These are phyloP conservation scores for Cryptococcus depauperatus DNA, from an alignment of 1,284 basidiomycete genomes.

Conservation along the genomic window DNA sequence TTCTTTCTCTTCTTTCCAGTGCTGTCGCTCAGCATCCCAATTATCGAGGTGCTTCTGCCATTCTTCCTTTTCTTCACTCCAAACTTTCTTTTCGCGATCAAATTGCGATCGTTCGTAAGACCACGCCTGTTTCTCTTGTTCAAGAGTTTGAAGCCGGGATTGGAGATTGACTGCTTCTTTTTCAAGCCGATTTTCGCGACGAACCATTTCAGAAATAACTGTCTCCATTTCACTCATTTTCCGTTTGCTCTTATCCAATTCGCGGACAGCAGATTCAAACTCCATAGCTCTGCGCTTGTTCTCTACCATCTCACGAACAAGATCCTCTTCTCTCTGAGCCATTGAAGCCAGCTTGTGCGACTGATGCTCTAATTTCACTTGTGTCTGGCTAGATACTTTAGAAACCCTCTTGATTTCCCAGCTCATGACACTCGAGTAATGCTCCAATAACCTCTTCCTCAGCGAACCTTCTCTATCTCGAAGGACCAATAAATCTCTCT, in stretches of 20 bases:
- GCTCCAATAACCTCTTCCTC: slow-evolving; percentile 42
- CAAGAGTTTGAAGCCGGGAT: slow-evolving; percentile 45
- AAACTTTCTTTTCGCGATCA: slow-evolving; percentile 14
- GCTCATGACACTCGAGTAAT: slow-evolving; percentile 45
- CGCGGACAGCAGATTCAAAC: slow-evolving; percentile 36
- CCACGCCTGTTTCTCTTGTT: slow-evolving; percentile 51
- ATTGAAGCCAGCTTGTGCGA: slow-evolving; percentile 13
- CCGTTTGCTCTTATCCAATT: slow-evolving; percentile 11
- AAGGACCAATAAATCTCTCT: slow-evolving; percentile 43
- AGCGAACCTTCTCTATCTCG: slow-evolving; percentile 38
- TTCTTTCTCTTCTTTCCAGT: slow-evolving; percentile 19
- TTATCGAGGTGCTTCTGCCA: slow-evolving; percentile 13
- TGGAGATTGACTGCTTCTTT: slow-evolving; percentile 28
- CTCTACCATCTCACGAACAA: slow-evolving; percentile 17
- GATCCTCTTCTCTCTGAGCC: slow-evolving; percentile 23
- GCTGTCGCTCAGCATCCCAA: neutral
- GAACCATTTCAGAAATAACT: slow-evolving; percentile 35
- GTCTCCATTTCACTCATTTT: slow-evolving; percentile 37
- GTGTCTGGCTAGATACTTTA: slow-evolving; percentile 19
- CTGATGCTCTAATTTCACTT: slow-evolving; percentile 22
- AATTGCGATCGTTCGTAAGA: slow-evolving; percentile 38
- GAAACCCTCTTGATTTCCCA: slow-evolving; percentile 45
- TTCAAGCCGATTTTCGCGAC: slow-evolving; percentile 32
- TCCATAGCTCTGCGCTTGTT: slow-evolving; percentile 23
- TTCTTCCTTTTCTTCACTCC: slow-evolving; percentile 13